A percentile compares a stretch with the other conserved stretches of the same genome.
phyloP scores from a whole-genome alignment of 495 filamentous ascomycete genomes.

The Letharia lupina region DNA sequence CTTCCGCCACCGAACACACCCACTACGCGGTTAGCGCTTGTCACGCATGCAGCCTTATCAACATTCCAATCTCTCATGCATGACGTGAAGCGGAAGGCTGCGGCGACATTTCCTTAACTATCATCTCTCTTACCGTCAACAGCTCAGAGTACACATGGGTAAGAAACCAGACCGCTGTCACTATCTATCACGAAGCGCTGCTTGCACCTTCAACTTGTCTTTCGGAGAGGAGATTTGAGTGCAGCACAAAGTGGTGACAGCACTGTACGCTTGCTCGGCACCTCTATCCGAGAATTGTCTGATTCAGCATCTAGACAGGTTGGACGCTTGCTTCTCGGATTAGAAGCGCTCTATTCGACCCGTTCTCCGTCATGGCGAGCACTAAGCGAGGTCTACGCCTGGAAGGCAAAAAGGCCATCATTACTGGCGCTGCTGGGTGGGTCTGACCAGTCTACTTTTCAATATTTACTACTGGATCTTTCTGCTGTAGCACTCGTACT shows the following conservation, averaged over 20 bases:
- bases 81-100: not conserved
- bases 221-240: too few relatives aligned
- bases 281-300: not conserved
- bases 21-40: not conserved
- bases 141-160: too few relatives aligned
- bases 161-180: too few relatives aligned
- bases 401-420: conserved; percentile 83
- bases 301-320: not conserved
- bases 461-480: not conserved
- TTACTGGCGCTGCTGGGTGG: conserved; percentile 90
- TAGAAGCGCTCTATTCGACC: too few relatives aligned
- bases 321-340: not conserved
- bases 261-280: not conserved
- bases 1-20: too few relatives aligned
- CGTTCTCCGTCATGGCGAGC: conserved; percentile 10
- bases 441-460: conserved; percentile 23
- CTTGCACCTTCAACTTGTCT: too few relatives aligned
- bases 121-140: not conserved
- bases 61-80: too few relatives aligned
- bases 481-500: not conserved
- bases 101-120: not conserved
- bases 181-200: too few relatives aligned
- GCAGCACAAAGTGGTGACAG: too few relatives aligned
- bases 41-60: not conserved
- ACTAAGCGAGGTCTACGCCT: conserved; percentile 48